Base-by-base conservation (phyloP, 2,329 filamentous ascomycete genomes). In the Arachnopeziza araneosa region DNA sequence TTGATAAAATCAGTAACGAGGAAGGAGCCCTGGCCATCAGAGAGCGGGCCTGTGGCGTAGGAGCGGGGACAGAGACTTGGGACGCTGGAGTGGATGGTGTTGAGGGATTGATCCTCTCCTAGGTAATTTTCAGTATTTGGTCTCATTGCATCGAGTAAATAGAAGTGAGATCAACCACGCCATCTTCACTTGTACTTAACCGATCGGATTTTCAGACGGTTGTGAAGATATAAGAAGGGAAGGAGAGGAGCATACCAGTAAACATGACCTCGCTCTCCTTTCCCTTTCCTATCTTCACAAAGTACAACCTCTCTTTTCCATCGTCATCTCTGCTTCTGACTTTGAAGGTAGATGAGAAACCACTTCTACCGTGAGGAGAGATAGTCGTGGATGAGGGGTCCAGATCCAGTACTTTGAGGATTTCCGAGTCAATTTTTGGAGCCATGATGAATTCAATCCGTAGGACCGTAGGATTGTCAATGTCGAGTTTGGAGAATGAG, bases 101-200 rank as follows among this genome's bases (percentile, higher is more conserved):
- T 93, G 58, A 97, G 83, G 2, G 91, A 96, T 55, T 84, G 83
- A 71, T 91, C 88, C 75, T 97, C 93, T 62, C 93, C 90, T 84
- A 69, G 76, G n/a, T 51, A 30, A 9, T 53, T 48, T 10, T 24
- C n/a, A 44, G 24, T 51, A 30, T 44, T 44, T 48, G 26, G 9
- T 9, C 26, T 30, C 26, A 5, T 44, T n/a, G n/a, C n/a, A n/a
- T n/a, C n/a, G n/a, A n/a, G n/a, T n/a, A n/a, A n/a, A n/a, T n/a
- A n/a, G n/a, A n/a, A n/a, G n/a, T n/a, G n/a, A n/a, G n/a, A n/a
- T n/a, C n/a, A n/a, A n/a, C n/a, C n/a, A n/a, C n/a, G n/a, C n/a
- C n/a, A n/a, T n/a, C n/a, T n/a, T n/a, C n/a, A n/a, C n/a, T n/a
- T n/a, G n/a, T n/a, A n/a, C n/a, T n/a, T n/a, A n/a, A n/a, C n/a